These are phyloP conservation scores for Drechmeria coniospora DNA, from an alignment of 2,329 filamentous ascomycete species.

Conservation along the genomic window DNA sequence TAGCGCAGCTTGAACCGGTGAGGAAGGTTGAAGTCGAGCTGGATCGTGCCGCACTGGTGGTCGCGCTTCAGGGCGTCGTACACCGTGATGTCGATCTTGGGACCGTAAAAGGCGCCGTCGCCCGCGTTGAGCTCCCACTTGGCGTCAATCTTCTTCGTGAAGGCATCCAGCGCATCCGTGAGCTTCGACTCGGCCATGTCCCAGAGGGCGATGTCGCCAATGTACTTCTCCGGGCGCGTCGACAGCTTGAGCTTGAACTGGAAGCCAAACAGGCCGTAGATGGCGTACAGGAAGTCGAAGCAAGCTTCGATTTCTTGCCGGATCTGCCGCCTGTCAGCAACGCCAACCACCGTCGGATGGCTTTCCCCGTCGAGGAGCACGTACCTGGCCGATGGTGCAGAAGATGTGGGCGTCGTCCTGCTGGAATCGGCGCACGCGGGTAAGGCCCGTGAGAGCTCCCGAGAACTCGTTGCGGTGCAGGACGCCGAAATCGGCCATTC, in stretches of 20 bases:
- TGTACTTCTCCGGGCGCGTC: conserved; percentile 74
- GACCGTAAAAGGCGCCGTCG: conserved; percentile 95
- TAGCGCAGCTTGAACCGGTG: conserved; percentile 25
- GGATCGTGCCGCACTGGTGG: conserved; percentile 55
- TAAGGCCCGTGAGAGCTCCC: conserved; percentile 78
- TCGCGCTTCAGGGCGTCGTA: conserved; percentile 69
- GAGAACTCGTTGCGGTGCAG: conserved; percentile 92
- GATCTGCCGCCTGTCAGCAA: conserved; percentile 11
- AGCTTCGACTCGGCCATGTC: conserved; percentile 73
- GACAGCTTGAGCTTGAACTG: conserved; percentile 91
- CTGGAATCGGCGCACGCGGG: conserved; percentile 83
- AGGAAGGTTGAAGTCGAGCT: conserved; percentile 75
- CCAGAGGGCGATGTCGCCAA: conserved; percentile 80
- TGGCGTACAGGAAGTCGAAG: conserved; percentile 71
- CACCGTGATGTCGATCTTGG: conserved; percentile 96
- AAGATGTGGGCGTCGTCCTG: conserved; percentile 97
- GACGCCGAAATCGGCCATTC: conserved; percentile 91
- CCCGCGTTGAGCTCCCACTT: conserved; percentile 86
- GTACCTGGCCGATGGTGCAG: conserved; percentile 37
- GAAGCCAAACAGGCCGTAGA: conserved; percentile 47
- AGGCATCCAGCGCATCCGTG: conserved; percentile 63
- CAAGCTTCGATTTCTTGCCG: conserved; percentile 49
- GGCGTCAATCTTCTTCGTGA: conserved; percentile 43
- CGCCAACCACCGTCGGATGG: too few species aligned
- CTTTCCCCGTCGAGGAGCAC: neutral